These are phyloP conservation scores for Ceratocystis alfenasii DNA, from an alignment of 2,329 filamentous ascomycete genomes.

Conservation along the genomic window DNA sequence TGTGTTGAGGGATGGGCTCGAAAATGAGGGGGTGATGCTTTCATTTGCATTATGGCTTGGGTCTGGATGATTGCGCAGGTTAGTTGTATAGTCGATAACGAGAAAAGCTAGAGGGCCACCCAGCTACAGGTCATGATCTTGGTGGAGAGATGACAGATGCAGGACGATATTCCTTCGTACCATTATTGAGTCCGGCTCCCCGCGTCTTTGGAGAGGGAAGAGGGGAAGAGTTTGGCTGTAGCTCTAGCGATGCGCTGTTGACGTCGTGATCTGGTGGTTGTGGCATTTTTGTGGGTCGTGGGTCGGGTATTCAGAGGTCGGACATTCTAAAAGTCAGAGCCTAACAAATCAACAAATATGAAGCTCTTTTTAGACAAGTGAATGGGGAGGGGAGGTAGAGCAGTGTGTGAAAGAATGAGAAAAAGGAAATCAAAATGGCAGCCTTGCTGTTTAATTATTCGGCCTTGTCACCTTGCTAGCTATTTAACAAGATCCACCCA, in stretches of 20 bases:
- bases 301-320: neutral
- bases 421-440: neutral
- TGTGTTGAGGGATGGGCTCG: neutral
- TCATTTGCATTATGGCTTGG: too few species aligned
- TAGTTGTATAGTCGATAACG: too few species aligned
- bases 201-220: neutral
- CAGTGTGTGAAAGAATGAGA: neutral
- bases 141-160: too few species aligned
- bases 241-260: neutral
- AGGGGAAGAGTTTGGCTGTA: neutral
- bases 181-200: neutral
- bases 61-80: too few species aligned
- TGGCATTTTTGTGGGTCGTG: neutral
- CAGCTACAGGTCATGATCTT: too few species aligned
- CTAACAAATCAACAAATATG: neutral
- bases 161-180: neutral
- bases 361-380: too few species aligned
- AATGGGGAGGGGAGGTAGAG: neutral
- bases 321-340: neutral
- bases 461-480: neutral
- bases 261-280: neutral
- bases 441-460: neutral
- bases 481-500: neutral
- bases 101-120: too few species aligned
- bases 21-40: neutral